Evolutionary conservation across 345 rosid genomes (phyloP).

Genomic region (Draba incana): DNA sequence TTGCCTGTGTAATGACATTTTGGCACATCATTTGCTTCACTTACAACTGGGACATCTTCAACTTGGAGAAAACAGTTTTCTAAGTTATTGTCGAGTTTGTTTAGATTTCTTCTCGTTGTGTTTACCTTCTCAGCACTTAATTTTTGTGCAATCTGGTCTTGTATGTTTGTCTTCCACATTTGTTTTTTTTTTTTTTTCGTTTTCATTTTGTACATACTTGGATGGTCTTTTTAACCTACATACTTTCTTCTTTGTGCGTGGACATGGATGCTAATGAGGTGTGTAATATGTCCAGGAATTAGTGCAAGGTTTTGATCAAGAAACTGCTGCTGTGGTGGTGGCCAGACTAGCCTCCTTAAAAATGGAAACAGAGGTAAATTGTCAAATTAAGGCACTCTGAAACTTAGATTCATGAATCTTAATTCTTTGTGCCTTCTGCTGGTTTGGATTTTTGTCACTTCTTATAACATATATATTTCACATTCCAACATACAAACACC

Average conservation of each 20-base stretch:
- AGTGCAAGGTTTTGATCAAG: constrained; percentile 98
- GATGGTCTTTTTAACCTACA: constrained; percentile 3
- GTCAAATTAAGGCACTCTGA: neutral
- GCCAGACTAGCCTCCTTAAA: constrained; percentile 90
- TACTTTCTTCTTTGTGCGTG: constrained; percentile 14
- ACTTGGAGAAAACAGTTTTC: neutral
- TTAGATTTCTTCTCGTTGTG: constrained; percentile 9
- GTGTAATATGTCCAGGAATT: constrained; percentile 61
- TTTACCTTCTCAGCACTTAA: neutral
- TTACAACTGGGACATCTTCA: neutral
- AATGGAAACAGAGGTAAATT: constrained; percentile 95
- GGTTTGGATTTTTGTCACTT: neutral
- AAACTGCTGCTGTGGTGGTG: constrained; percentile 97
- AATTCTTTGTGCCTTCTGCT: neutral
- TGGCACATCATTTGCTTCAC: constrained; percentile 4
- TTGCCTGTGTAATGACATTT: neutral
- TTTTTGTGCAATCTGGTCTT: constrained; percentile 11
- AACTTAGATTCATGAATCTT: neutral
- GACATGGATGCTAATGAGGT: constrained; percentile 29
- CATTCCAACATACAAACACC: too few relatives aligned
- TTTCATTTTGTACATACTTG: neutral
- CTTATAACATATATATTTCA: too few relatives aligned
- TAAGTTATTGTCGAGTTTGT: constrained; percentile 1
- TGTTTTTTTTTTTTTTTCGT: neutral
- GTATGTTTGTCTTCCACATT: constrained; percentile 15